Evolutionary conservation across 106 monocot genomes (phyloP).

Genomic region (Iris macrosiphon): DNA sequence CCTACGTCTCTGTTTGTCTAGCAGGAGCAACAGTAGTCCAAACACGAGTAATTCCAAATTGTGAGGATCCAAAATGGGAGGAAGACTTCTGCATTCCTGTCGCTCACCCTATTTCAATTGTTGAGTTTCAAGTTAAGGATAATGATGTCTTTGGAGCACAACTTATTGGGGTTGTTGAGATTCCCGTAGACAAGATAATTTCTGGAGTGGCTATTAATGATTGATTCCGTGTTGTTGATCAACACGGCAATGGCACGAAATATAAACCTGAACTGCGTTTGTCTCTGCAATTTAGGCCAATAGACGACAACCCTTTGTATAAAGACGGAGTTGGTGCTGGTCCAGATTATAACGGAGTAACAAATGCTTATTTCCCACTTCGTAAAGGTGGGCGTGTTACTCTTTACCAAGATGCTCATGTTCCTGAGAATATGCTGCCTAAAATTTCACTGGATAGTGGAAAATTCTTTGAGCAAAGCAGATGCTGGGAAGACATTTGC

Average conservation of each 20-base stretch:
- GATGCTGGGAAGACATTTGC: conserved; percentile 63
- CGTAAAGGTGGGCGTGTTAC: conserved; percentile 32
- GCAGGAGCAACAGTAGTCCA: conserved; percentile 58
- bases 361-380: conserved; percentile 32
- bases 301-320: conserved; percentile 38
- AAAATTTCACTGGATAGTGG: conserved; percentile 18
- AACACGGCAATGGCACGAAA: conserved; percentile 21
- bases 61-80: conserved; percentile 64
- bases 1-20: conserved; percentile 66
- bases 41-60: conserved; percentile 59
- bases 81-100: conserved; percentile 62
- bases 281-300: conserved; percentile 43
- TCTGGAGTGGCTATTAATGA: conserved; percentile 26
- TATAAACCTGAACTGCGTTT: conserved; percentile 53
- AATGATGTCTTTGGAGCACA: conserved; percentile 76
- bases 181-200: conserved; percentile 44
- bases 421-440: conserved; percentile 27
- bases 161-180: conserved; percentile 58
- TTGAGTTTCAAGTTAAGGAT: conserved; percentile 72
- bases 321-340: conserved; percentile 48
- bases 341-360: conserved; percentile 44
- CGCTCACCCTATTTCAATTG: conserved; percentile 35
- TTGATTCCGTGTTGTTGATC: conserved; percentile 49
- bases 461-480: conserved; percentile 14
- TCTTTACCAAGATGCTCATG: conserved; percentile 57